Percentiles rank a stretch among this genome's conserved stretches.
These are phyloP conservation scores for Pterocarpus santalinus DNA, from an alignment of 306 rosid species.

Conservation along the genomic window DNA sequence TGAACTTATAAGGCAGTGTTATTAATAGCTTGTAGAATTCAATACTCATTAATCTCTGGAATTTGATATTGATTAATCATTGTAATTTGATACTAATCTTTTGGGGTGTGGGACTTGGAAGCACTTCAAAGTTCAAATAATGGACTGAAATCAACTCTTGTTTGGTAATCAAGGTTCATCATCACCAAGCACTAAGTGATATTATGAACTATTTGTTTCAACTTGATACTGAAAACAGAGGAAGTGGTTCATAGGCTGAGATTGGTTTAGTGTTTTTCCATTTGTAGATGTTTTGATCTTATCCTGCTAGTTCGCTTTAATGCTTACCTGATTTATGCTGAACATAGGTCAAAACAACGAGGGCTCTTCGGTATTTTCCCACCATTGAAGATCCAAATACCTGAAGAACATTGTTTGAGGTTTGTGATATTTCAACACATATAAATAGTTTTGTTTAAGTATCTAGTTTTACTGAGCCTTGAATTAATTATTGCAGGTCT, in stretches of 20 bases:
- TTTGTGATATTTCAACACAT: constrained; percentile 30
- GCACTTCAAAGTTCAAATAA: not conserved
- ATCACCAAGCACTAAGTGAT: not conserved
- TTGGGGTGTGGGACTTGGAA: constrained; percentile 19
- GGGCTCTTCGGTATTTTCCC: constrained; percentile 86
- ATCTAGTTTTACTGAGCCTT: constrained; percentile 36
- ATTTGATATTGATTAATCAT: not conserved
- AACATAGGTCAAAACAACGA: constrained; percentile 78
- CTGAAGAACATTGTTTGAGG: constrained; percentile 84
- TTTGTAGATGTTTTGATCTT: constrained; percentile 4
- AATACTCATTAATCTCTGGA: not conserved
- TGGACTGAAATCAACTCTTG: constrained; percentile 13
- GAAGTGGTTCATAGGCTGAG: not conserved
- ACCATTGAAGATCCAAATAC: constrained; percentile 82
- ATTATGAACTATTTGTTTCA: not conserved
- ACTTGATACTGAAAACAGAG: not conserved
- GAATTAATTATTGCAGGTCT: constrained; percentile 65
- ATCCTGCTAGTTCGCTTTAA: constrained; percentile 16
- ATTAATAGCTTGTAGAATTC: not conserved
- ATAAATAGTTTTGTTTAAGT: not conserved
- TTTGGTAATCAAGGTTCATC: constrained; percentile 19
- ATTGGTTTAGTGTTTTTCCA: not conserved
- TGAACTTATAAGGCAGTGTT: not conserved
- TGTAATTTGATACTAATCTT: not conserved
- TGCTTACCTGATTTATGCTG: constrained; percentile 34